phyloP scores from a whole-genome alignment of 148 eudicot genomes.

The Silene latifolia region DNA sequence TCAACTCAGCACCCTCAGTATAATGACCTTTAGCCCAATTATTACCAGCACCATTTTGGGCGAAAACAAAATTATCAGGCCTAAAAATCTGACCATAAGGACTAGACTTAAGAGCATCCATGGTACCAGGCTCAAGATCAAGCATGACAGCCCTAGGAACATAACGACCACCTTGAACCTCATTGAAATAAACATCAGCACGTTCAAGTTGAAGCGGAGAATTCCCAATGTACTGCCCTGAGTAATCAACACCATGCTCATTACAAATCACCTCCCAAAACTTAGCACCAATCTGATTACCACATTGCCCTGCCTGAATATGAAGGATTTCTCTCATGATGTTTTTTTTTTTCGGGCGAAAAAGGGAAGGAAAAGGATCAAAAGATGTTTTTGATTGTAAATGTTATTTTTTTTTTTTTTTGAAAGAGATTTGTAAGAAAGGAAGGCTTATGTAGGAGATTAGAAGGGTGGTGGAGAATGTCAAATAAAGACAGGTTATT shows the following conservation, averaged over 20 bases:
- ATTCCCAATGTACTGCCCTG: slow-evolving; percentile 40
- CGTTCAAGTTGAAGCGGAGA: slow-evolving; percentile 39
- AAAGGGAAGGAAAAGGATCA: background rate
- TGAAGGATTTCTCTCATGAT: slow-evolving; percentile 44
- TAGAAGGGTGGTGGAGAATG: background rate
- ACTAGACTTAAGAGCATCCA: slow-evolving; percentile 46
- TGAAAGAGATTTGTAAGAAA: background rate
- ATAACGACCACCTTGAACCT: slow-evolving; percentile 45
- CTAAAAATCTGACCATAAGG: slow-evolving; percentile 45
- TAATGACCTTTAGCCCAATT: slow-evolving; percentile 52
- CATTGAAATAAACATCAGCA: slow-evolving; percentile 44
- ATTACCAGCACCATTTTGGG: slow-evolving; percentile 43
- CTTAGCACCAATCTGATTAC: slow-evolving; percentile 49
- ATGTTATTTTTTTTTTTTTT: too few relatives aligned
- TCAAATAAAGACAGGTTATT: slow-evolving; percentile 8
- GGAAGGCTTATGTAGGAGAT: background rate
- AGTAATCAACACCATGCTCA: slow-evolving; percentile 45
- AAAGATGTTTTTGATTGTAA: background rate
- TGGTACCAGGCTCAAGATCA: slow-evolving; percentile 54
- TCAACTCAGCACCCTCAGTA: slow-evolving; percentile 46
- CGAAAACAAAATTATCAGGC: slow-evolving; percentile 47
- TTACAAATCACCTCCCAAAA: slow-evolving; percentile 50
- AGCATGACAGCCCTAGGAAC: slow-evolving; percentile 47
- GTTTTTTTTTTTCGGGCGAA: background rate
- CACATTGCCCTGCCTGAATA: slow-evolving; percentile 48